These are phyloP conservation scores for Pseudonitzschia pungens DNA, from an alignment of 108 stramenopile species.

Conservation along the genomic window DNA sequence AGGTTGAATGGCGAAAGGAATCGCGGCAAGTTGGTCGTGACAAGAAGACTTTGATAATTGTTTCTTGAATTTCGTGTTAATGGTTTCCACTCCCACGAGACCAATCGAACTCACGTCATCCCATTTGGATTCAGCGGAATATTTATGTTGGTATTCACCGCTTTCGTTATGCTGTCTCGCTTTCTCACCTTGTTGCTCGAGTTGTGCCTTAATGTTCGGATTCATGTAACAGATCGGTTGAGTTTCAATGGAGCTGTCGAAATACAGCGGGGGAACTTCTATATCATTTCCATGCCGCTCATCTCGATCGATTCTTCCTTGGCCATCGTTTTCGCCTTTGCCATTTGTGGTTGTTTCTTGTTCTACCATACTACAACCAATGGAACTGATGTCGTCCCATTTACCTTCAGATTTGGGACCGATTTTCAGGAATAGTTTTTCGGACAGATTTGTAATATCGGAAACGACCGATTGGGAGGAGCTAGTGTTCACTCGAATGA, in stretches of 20 bases:
- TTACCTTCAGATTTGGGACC: background rate
- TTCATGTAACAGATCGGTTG: background rate
- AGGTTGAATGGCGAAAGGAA: conserved; percentile 7
- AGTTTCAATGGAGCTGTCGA: conserved; percentile 7
- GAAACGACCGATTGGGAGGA: conserved; percentile 13
- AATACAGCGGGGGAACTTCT: background rate
- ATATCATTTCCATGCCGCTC: background rate
- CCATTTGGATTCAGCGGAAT: background rate
- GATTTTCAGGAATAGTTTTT: background rate
- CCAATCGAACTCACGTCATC: conserved; percentile 16
- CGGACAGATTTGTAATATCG: conserved; percentile 7
- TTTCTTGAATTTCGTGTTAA: background rate
- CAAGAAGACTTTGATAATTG: background rate
- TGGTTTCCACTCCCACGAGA: conserved; percentile 11
- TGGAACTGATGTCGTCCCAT: conserved; percentile 11
- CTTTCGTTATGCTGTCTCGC: background rate
- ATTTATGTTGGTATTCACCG: background rate
- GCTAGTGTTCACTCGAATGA: background rate
- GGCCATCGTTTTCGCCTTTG: background rate
- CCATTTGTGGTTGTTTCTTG: background rate
- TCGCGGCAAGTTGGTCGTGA: background rate
- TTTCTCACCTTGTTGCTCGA: background rate
- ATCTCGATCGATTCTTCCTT: background rate
- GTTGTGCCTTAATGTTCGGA: background rate
- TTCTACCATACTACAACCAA: background rate